Evolutionary conservation across 2,329 filamentous ascomycete species (phyloP).

Genomic region (Dothiorella sarmentorum): DNA sequence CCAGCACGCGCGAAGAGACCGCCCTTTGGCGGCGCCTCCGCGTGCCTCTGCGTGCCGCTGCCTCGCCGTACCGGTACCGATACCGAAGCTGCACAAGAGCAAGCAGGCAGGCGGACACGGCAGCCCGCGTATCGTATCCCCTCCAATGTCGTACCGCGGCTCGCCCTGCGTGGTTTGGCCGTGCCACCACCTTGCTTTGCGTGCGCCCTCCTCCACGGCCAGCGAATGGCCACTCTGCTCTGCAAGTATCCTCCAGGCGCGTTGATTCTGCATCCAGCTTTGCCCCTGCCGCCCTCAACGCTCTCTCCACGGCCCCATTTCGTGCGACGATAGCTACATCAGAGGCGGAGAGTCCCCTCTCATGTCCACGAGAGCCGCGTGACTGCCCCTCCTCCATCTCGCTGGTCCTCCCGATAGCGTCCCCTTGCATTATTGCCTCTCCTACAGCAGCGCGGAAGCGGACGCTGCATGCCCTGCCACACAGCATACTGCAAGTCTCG

Average conservation of each 20-base stretch:
- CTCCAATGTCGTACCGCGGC: constrained; percentile 5
- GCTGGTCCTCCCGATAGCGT: background rate
- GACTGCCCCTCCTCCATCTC: constrained; percentile 8
- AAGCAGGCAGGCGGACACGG: background rate
- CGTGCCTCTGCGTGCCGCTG: constrained; percentile 7
- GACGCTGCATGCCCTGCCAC: background rate
- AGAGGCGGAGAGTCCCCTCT: background rate
- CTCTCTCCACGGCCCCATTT: constrained; percentile 5
- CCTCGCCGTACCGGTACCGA: constrained; percentile 1
- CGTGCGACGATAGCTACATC: background rate
- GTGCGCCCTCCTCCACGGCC: background rate
- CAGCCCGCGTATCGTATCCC: constrained; percentile 3
- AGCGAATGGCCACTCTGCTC: background rate
- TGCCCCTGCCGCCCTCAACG: background rate
- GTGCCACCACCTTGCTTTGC: constrained; percentile 12
- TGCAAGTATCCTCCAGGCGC: constrained; percentile 1
- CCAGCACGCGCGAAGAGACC: background rate
- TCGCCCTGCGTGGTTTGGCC: constrained; percentile 9
- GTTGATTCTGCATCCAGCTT: background rate
- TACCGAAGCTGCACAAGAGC: background rate
- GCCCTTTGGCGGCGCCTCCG: constrained; percentile 5
- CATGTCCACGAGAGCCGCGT: constrained; percentile 2
- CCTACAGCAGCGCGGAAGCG: background rate
- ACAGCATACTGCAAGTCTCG: constrained; percentile 10
- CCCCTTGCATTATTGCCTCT: constrained; percentile 8